Conservation (phyloP, 495 filamentous ascomycete species). For the Penicillium canescens region DNA sequence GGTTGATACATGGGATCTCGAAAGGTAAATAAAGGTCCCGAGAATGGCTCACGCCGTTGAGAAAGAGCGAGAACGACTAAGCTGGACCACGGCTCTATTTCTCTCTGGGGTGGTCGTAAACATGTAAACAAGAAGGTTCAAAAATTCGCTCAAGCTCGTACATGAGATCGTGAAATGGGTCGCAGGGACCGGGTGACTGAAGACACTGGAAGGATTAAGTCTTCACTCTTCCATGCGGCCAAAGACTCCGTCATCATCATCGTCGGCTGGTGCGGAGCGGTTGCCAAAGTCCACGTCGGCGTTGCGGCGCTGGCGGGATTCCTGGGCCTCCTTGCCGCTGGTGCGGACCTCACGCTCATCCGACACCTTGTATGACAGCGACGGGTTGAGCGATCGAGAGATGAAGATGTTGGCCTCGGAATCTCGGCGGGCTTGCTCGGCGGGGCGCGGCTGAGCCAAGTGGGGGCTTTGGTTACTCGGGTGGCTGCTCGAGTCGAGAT, state of each 20-base stretch:
- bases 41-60: slow-evolving; percentile 19
- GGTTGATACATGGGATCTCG: slow-evolving; percentile 28
- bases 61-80: slow-evolving; percentile 7
- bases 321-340: slow-evolving; percentile 33
- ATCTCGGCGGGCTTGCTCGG: slow-evolving; percentile 43
- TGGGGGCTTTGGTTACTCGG: slow-evolving; percentile 24
- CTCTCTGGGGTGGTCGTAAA: slow-evolving; percentile 22
- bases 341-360: slow-evolving; percentile 45
- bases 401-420: slow-evolving; percentile 40
- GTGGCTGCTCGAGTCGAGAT: slow-evolving; percentile 38
- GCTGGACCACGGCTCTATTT: slow-evolving; percentile 3
- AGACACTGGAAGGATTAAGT: background rate
- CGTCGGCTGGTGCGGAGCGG: slow-evolving; percentile 67
- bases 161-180: slow-evolving; percentile 38
- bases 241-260: slow-evolving; percentile 95
- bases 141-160: slow-evolving; percentile 45
- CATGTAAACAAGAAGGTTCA: slow-evolving; percentile 32
- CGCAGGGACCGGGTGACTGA: background rate
- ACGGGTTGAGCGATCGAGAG: slow-evolving; percentile 46
- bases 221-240: slow-evolving; percentile 90
- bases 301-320: slow-evolving; percentile 53
- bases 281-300: slow-evolving; percentile 80
- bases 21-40: slow-evolving; percentile 19
- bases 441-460: slow-evolving; percentile 26
- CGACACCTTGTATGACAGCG: slow-evolving; percentile 50